phyloP scores from a whole-genome alignment of 441 rosid species.

The Gossypium schwendimanii region DNA sequence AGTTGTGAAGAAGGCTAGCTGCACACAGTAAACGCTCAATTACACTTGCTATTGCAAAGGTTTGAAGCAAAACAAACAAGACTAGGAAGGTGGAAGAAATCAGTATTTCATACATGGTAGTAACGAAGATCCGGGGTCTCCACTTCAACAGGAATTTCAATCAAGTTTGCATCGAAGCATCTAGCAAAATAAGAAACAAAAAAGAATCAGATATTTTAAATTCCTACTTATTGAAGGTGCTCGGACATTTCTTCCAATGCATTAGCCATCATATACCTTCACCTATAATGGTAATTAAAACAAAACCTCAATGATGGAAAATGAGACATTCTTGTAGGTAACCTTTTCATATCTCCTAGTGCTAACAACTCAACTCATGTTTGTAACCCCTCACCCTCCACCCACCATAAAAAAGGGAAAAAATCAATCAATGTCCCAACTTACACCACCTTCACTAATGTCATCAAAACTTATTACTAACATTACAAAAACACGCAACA shows the following conservation, averaged over 20 bases:
- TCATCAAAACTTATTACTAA: neutral
- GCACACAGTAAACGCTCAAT: constrained; percentile 24
- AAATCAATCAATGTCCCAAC: neutral
- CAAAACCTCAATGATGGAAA: neutral
- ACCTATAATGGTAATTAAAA: neutral
- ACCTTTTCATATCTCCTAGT: neutral
- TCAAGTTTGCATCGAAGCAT: constrained; percentile 84
- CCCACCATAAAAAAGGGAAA: too few species aligned
- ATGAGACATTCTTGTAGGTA: neutral
- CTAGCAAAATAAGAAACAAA: constrained; percentile 26
- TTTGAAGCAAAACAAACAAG: constrained; percentile 12
- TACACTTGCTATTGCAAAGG: constrained; percentile 7
- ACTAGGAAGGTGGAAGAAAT: constrained; percentile 6
- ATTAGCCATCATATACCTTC: neutral
- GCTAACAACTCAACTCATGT: neutral
- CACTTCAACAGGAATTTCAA: constrained; percentile 89
- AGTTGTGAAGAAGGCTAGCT: constrained; percentile 87
- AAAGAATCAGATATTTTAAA: constrained; percentile 6
- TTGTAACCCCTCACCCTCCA: neutral
- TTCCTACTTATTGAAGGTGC: neutral
- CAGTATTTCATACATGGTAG: constrained; percentile 58
- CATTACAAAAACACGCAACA: neutral
- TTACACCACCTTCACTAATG: neutral
- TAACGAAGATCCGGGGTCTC: constrained; percentile 65
- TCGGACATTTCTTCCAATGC: neutral